Conservation (phyloP, 495 filamentous ascomycete genomes). For the Lasiosphaeriaceae sp. region DNA sequence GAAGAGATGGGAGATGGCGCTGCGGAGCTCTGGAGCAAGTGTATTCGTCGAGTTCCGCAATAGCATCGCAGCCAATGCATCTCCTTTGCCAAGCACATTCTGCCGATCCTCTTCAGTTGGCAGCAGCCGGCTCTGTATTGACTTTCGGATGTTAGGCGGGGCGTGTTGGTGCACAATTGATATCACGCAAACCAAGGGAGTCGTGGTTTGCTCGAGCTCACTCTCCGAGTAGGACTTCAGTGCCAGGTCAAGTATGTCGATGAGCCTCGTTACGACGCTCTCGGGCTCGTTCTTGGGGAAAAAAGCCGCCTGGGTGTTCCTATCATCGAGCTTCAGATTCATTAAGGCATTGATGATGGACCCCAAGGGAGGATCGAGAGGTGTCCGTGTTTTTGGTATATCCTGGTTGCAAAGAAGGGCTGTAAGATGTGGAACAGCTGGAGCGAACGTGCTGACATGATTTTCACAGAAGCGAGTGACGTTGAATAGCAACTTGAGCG, state of each 20-base stretch:
- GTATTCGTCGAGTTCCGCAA: constrained; percentile 76
- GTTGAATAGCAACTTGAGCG: constrained; percentile 86
- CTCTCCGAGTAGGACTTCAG: constrained; percentile 55
- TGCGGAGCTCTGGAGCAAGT: constrained; percentile 62
- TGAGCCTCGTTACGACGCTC: constrained; percentile 61
- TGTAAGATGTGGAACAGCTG: constrained; percentile 66
- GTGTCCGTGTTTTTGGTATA: constrained; percentile 30
- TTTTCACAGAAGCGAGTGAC: constrained; percentile 54
- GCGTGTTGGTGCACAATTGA: constrained; percentile 70
- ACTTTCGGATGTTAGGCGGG: constrained; percentile 54
- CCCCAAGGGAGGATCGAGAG: constrained; percentile 43
- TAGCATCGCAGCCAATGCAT: constrained; percentile 71
- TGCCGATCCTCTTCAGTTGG: constrained; percentile 77
- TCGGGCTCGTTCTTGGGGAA: constrained; percentile 66
- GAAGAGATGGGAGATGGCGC: constrained; percentile 71
- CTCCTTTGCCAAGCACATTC: constrained; percentile 69
- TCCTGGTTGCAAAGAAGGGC: constrained; percentile 56
- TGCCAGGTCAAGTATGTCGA: constrained; percentile 69
- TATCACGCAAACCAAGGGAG: constrained; percentile 70
- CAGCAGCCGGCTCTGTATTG: constrained; percentile 65
- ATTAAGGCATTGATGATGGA: constrained; percentile 76
- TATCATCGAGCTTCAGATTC: constrained; percentile 62
- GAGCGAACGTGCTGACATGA: constrained; percentile 55
- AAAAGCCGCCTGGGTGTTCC: constrained; percentile 39
- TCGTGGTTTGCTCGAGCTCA: constrained; percentile 63